Percentiles rank a stretch among this genome's conserved stretches.
Conservation (phyloP, 1,139 yeast genomes). For the Candida freyschussii region DNA sequence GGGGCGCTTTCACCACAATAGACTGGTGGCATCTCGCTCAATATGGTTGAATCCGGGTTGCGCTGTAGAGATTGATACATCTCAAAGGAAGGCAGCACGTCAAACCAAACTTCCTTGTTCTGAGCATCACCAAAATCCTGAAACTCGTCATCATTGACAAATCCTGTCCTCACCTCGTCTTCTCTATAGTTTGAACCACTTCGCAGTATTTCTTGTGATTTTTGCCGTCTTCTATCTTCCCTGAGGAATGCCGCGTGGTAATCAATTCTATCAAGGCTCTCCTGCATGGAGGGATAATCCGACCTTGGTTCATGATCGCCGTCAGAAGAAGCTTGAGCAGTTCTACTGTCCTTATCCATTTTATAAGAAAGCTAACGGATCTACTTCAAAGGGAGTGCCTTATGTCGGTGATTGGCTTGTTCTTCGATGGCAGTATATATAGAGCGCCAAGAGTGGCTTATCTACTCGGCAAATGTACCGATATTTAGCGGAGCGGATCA, state of each 20-base stretch:
- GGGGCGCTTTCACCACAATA: no score
- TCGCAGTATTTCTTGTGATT: slow-evolving; percentile 8
- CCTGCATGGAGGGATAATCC: background rate
- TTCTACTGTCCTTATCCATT: background rate
- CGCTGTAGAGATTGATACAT: slow-evolving; percentile 55
- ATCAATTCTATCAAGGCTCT: slow-evolving; percentile 13
- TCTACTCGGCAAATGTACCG: no score
- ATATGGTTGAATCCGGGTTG: slow-evolving; percentile 2
- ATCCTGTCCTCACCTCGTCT: slow-evolving; percentile 7
- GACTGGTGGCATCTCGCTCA: no score
- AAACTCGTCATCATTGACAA: slow-evolving; percentile 8
- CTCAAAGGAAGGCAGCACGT: slow-evolving; percentile 58
- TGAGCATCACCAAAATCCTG: slow-evolving; percentile 2
- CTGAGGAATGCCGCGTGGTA: slow-evolving; percentile 15
- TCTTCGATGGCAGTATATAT: no score
- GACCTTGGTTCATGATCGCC: background rate
- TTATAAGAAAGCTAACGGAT: background rate
- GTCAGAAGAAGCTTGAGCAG: background rate
- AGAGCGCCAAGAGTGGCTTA: no score
- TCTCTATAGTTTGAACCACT: slow-evolving; percentile 2
- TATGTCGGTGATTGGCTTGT: no score
- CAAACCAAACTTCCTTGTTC: slow-evolving; percentile 27
- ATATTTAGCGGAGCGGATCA: no score
- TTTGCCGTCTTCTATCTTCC: slow-evolving; percentile 12
- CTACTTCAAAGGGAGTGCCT: no score